Evolutionary conservation across 768 basidiomycete species (phyloP).

Genomic region (Auricularia heimuer): DNA sequence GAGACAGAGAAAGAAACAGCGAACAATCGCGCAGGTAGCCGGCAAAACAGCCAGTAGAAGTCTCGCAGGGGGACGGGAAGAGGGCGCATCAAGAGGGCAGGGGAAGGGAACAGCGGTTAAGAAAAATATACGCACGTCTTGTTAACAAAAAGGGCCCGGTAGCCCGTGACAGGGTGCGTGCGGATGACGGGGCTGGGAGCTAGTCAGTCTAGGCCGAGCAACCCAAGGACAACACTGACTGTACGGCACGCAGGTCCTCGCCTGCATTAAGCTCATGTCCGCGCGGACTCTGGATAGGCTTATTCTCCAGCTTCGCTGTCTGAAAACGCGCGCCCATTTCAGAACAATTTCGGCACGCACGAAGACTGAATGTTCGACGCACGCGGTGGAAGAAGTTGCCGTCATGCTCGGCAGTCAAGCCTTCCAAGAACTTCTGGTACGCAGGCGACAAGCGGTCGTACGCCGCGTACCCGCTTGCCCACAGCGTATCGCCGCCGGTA

Average conservation of each 20-base stretch:
- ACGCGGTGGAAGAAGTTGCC: constrained; percentile 35
- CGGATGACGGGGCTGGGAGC: constrained; percentile 34
- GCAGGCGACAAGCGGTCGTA: constrained; percentile 54
- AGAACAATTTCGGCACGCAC: background rate
- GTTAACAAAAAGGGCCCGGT: constrained; percentile 49
- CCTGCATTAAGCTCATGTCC: constrained; percentile 35
- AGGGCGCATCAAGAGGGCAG: background rate
- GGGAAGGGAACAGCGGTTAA: background rate
- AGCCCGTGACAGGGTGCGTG: constrained; percentile 52
- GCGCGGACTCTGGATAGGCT: constrained; percentile 30
- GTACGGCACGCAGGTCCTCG: constrained; percentile 36
- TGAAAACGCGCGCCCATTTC: constrained; percentile 4
- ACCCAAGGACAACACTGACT: constrained; percentile 27
- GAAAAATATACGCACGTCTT: constrained; percentile 17
- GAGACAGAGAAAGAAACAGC: too few relatives aligned
- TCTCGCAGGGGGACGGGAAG: too few relatives aligned
- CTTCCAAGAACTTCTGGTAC: constrained; percentile 44
- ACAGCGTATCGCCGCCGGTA: constrained; percentile 30
- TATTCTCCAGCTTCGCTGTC: constrained; percentile 23
- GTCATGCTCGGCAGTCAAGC: constrained; percentile 45
- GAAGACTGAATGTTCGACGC: constrained; percentile 1
- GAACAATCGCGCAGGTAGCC: too few relatives aligned
- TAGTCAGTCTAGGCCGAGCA: background rate
- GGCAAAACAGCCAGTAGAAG: too few relatives aligned
- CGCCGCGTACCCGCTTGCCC: constrained; percentile 41